Conservation (phyloP, 1,139 yeast species). For the Geotrichum reessii region DNA sequence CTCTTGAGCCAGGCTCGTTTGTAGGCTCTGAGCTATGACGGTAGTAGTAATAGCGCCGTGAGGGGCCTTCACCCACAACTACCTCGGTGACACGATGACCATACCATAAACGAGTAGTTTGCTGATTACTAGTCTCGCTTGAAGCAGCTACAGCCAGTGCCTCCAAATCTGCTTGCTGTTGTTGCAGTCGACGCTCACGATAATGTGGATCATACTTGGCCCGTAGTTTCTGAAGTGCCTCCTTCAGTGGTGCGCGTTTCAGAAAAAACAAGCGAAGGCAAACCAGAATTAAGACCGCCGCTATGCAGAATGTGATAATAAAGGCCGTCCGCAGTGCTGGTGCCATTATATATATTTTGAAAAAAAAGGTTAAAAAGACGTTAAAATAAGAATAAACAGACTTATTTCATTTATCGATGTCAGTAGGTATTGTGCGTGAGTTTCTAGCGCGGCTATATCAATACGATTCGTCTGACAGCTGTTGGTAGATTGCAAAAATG, state of each 20-base stretch:
- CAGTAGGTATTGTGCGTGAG: not conserved
- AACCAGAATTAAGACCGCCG: slow-evolving; percentile 4
- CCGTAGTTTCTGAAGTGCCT: slow-evolving; percentile 1
- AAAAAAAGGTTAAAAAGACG: no score
- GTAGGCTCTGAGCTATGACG: not conserved
- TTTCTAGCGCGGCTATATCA: not conserved
- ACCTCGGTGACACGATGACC: slow-evolving; percentile 7
- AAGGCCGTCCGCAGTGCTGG: slow-evolving; percentile 6
- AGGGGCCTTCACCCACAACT: not conserved
- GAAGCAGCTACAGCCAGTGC: not conserved
- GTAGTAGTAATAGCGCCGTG: not conserved
- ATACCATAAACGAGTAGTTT: slow-evolving; percentile 8
- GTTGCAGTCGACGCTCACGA: slow-evolving; percentile 8
- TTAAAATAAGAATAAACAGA: no score
- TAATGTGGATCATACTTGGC: slow-evolving; percentile 10
- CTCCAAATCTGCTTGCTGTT: slow-evolving; percentile 3
- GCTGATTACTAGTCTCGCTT: not conserved
- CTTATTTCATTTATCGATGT: no score
- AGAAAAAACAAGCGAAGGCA: slow-evolving; percentile 4
- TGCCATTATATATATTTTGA: not conserved
- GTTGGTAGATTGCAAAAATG: not conserved
- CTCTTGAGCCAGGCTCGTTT: not conserved
- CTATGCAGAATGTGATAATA: slow-evolving; percentile 9
- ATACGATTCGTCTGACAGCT: not conserved
- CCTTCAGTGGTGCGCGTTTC: slow-evolving; percentile 4